Conservation (phyloP, 23 red algal genomes). For the Gracilaria gracilis region DNA sequence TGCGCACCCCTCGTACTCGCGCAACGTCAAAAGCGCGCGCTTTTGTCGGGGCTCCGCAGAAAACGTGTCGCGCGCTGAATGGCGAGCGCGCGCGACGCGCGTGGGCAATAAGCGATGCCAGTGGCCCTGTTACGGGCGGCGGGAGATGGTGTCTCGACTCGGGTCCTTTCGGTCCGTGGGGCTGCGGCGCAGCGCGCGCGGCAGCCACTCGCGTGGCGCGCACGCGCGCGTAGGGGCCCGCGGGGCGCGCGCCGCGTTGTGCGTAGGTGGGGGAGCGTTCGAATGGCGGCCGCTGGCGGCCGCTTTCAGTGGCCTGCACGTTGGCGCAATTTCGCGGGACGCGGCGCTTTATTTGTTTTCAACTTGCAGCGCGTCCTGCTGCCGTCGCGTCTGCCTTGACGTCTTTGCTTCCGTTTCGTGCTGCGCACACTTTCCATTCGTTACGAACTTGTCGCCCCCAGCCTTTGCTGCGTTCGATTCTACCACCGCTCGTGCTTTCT, state of each 20-base stretch:
- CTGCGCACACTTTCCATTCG: constrained; percentile 2
- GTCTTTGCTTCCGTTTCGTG: not conserved
- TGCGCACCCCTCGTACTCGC: constrained; percentile 23
- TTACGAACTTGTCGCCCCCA: constrained; percentile 22
- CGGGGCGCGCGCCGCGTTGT: too few relatives aligned
- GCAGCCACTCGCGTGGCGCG: not conserved
- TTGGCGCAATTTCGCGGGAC: constrained; percentile 45
- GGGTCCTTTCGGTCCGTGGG: not conserved
- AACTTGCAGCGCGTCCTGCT: not conserved
- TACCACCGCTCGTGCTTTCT: not conserved
- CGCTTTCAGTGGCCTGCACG: not conserved
- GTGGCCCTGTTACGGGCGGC: constrained; percentile 11
- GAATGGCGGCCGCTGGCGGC: not conserved
- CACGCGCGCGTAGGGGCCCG: not conserved
- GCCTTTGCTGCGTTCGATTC: not conserved
- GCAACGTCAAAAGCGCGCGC: not conserved
- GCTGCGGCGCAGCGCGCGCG: not conserved
- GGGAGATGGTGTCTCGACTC: too few relatives aligned
- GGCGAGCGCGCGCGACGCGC: not conserved
- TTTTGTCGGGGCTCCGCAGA: too few relatives aligned
- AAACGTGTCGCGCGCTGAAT: too few relatives aligned
- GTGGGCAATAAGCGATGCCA: not conserved
- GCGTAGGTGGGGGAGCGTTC: not conserved
- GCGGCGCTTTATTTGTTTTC: constrained; percentile 12
- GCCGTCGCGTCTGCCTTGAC: not conserved